These are phyloP conservation scores for Skeletonema marinoi DNA, from an alignment of 108 stramenopile species.

Conservation along the genomic window DNA sequence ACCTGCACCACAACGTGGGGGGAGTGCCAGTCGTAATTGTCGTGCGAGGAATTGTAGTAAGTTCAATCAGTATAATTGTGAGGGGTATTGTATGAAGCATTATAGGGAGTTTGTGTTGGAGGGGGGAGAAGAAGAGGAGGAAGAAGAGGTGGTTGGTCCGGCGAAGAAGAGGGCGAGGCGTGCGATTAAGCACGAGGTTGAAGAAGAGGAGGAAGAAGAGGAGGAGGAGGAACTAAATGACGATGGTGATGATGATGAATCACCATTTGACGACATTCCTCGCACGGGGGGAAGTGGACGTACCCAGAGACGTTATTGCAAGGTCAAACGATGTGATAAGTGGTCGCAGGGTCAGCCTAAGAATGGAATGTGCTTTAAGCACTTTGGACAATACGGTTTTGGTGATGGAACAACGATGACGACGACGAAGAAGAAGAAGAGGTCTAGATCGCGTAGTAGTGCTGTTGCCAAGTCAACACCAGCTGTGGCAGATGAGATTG, in stretches of 20 bases:
- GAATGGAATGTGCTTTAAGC: not conserved
- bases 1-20: not conserved
- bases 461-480: not conserved
- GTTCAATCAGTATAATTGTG: slow-evolving; percentile 6
- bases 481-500: too few species aligned
- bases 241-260: not conserved
- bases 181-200: not conserved
- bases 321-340: not conserved
- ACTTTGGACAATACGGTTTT: not conserved
- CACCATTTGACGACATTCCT: not conserved
- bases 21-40: not conserved
- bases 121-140: not conserved
- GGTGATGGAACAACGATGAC: not conserved
- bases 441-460: not conserved
- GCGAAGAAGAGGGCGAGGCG: not conserved
- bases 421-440: not conserved
- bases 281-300: not conserved
- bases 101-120: not conserved
- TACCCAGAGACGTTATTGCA: not conserved
- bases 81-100: slow-evolving; percentile 11
- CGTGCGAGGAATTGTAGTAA: slow-evolving; percentile 4
- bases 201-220: not conserved
- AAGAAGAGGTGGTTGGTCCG: not conserved
- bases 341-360: not conserved
- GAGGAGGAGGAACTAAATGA: not conserved